These are phyloP conservation scores for Silene noctiflora DNA, from an alignment of 179 eudicot species.

Conservation along the genomic window DNA sequence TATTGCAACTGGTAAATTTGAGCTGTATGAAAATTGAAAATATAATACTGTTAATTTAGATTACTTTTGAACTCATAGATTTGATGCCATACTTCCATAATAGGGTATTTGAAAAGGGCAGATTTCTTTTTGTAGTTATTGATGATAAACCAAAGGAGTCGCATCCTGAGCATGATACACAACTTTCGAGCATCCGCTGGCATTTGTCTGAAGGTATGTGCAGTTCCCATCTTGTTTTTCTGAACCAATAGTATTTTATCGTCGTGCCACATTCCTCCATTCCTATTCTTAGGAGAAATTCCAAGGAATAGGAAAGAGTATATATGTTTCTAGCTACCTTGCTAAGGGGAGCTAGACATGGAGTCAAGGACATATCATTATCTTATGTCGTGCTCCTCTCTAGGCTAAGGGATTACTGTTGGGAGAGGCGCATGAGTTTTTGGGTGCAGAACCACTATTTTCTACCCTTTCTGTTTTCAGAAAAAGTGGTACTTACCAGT, in stretches of 20 bases:
- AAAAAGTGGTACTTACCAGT: no score
- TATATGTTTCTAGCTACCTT: background rate
- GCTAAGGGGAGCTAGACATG: background rate
- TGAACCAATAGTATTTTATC: no score
- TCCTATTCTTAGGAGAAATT: no score
- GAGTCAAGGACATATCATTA: background rate
- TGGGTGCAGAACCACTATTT: background rate
- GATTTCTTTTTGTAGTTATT: slow-evolving; percentile 53
- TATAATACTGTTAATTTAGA: no score
- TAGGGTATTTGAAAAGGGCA: slow-evolving; percentile 17
- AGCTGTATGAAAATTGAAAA: background rate
- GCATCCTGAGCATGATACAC: slow-evolving; percentile 72
- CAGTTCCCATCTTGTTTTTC: background rate
- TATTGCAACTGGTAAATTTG: background rate
- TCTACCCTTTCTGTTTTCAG: background rate
- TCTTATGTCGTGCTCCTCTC: background rate
- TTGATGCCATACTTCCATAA: background rate
- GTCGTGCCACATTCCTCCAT: no score
- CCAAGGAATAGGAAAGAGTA: no score
- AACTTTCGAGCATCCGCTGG: slow-evolving; percentile 75
- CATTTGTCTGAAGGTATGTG: slow-evolving; percentile 78
- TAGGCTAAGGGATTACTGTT: background rate
- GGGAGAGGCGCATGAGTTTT: background rate
- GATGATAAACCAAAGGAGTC: slow-evolving; percentile 71
- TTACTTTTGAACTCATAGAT: no score